A percentile compares a stretch with the other conserved stretches of the same genome.
phyloP scores from a whole-genome alignment of 176 grass and related monocot species.

The Rhynchospora pubera region DNA sequence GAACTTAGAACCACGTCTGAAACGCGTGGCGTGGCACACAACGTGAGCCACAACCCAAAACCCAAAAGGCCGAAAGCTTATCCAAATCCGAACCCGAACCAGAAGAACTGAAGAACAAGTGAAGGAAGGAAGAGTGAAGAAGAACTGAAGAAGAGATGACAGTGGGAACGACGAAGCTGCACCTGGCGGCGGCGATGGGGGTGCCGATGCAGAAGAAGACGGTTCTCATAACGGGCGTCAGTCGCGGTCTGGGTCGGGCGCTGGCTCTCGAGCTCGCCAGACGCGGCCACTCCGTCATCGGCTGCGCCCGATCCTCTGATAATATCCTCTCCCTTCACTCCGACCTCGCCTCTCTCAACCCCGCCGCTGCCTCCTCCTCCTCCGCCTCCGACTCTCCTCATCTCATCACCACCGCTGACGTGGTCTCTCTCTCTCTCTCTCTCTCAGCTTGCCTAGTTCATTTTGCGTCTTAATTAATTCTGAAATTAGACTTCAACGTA shows the following conservation, averaged over 20 bases:
- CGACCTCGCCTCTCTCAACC: slow-evolving; percentile 41
- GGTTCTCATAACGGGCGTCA: slow-evolving; percentile 78
- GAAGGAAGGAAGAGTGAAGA: no score
- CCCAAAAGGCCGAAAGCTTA: no score
- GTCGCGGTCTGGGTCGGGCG: slow-evolving; percentile 76
- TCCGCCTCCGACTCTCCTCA: slow-evolving; percentile 62
- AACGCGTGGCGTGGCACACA: no score
- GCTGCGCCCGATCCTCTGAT: slow-evolving; percentile 73
- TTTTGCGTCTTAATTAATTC: background rate
- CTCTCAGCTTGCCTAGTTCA: background rate
- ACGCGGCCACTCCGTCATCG: slow-evolving; percentile 64
- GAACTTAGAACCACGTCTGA: no score
- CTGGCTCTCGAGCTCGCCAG: slow-evolving; percentile 69
- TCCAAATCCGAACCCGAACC: background rate
- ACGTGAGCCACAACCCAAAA: no score
- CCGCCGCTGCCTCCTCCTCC: slow-evolving; percentile 23
- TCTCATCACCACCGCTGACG: slow-evolving; percentile 61
- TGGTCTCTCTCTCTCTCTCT: slow-evolving; percentile 20
- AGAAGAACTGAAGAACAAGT: background rate
- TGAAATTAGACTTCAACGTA: background rate
- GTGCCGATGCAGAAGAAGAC: slow-evolving; percentile 44
- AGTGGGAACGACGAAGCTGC: slow-evolving; percentile 19
- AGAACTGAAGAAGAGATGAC: slow-evolving; percentile 27
- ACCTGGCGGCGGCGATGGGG: slow-evolving; percentile 35
- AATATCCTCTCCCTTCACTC: slow-evolving; percentile 53